A percentile compares a stretch with the other conserved stretches of the same genome.
These are phyloP conservation scores for Pleurotus pulmonarius DNA, from an alignment of 768 basidiomycete species.

Conservation along the genomic window DNA sequence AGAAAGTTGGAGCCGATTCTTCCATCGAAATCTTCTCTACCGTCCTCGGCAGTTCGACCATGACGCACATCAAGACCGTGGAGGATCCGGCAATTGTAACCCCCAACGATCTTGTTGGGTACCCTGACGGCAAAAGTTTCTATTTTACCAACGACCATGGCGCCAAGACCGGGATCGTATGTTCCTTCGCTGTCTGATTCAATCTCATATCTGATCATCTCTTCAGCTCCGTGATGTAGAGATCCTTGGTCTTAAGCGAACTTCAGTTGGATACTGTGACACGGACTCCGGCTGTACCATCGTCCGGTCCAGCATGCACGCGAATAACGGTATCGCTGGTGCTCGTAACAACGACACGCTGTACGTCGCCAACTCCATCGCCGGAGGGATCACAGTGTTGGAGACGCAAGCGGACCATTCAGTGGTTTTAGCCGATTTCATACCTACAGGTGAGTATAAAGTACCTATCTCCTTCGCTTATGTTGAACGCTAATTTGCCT, in stretches of 20 bases:
- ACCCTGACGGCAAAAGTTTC: slow-evolving; percentile 57
- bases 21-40: slow-evolving; percentile 69
- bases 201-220: background rate
- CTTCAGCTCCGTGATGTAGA: slow-evolving; percentile 14
- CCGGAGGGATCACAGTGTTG: slow-evolving; percentile 46
- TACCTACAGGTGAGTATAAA: slow-evolving; percentile 44
- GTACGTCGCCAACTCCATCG: slow-evolving; percentile 50
- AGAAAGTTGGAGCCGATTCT: slow-evolving; percentile 64
- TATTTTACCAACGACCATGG: slow-evolving; percentile 70
- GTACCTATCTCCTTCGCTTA: background rate
- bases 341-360: slow-evolving; percentile 54
- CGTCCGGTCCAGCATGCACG: slow-evolving; percentile 45
- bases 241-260: slow-evolving; percentile 28
- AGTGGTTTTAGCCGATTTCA: slow-evolving; percentile 48
- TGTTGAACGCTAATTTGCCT: background rate
- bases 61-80: slow-evolving; percentile 58
- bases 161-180: slow-evolving; percentile 49
- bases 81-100: slow-evolving; percentile 47
- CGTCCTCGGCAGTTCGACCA: slow-evolving; percentile 31
- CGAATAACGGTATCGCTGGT: slow-evolving; percentile 60
- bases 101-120: slow-evolving; percentile 73
- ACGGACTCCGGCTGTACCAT: slow-evolving; percentile 56
- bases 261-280: slow-evolving; percentile 66
- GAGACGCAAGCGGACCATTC: slow-evolving; percentile 58
- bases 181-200: slow-evolving; percentile 15